Conservation (phyloP, 73 alveolate genomes). For the Tetrahymena borealis region DNA sequence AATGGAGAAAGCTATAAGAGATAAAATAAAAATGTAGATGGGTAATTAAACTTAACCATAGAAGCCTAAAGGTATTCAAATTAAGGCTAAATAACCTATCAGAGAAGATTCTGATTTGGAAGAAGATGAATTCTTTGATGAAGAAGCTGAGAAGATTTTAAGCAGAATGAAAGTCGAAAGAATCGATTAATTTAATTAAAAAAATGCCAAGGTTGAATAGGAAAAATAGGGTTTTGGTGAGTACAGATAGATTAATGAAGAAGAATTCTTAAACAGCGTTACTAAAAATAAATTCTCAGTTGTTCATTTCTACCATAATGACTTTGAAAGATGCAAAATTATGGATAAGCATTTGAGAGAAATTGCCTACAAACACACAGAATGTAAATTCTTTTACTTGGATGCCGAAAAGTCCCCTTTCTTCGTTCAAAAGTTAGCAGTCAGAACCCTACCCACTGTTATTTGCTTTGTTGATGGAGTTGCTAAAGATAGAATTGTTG, state of each 20-base stretch:
- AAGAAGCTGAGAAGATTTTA: slow-evolving; percentile 81
- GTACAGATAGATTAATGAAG: slow-evolving; percentile 89
- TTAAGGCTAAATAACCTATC: slow-evolving; percentile 23
- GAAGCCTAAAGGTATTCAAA: not conserved
- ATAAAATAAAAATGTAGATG: slow-evolving; percentile 38
- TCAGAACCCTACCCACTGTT: slow-evolving; percentile 91
- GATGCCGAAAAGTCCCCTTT: slow-evolving; percentile 97
- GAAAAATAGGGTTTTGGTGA: slow-evolving; percentile 86
- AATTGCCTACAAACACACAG: slow-evolving; percentile 84
- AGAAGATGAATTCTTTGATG: slow-evolving; percentile 76
- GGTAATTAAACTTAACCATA: not conserved
- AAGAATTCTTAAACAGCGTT: slow-evolving; percentile 88
- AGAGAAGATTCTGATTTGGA: slow-evolving; percentile 65
- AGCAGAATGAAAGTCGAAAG: slow-evolving; percentile 70
- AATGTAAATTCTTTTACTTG: slow-evolving; percentile 74
- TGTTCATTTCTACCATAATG: slow-evolving; percentile 95
- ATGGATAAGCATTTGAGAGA: slow-evolving; percentile 84
- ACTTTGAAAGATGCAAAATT: slow-evolving; percentile 95
- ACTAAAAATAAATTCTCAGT: slow-evolving; percentile 73
- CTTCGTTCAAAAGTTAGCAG: slow-evolving; percentile 76
- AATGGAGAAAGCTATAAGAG: slow-evolving; percentile 71
- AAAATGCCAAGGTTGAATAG: slow-evolving; percentile 61
- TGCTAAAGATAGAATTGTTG: slow-evolving; percentile 83
- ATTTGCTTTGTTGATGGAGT: slow-evolving; percentile 86
- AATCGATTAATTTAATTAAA: slow-evolving; percentile 53